phyloP scores from a whole-genome alignment of 768 basidiomycete genomes.

The Mycena leptocephala region DNA sequence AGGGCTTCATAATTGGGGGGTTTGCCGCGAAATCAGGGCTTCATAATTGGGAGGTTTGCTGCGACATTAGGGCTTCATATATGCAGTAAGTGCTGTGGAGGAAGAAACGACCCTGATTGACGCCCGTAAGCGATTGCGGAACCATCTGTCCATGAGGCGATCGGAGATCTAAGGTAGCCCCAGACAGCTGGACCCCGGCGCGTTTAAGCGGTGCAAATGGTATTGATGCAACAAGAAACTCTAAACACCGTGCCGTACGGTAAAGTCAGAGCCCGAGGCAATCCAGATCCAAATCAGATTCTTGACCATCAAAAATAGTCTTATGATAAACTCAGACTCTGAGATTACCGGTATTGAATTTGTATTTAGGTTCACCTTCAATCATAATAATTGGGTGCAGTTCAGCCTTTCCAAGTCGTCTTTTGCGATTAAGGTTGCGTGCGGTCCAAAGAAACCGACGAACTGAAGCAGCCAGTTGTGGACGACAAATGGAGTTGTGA shows the following conservation, averaged over 20 bases:
- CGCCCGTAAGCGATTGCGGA: neutral
- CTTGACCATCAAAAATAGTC: too few species aligned
- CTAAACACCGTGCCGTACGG: slow-evolving; percentile 11
- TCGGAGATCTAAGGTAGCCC: slow-evolving; percentile 20
- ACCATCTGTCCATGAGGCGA: slow-evolving; percentile 26
- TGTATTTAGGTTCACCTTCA: too few species aligned
- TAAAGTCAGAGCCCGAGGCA: slow-evolving; percentile 1
- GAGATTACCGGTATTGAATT: too few species aligned
- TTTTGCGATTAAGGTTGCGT: too few species aligned
- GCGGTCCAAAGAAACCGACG: too few species aligned
- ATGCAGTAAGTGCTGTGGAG: slow-evolving; percentile 9
- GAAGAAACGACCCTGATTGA: slow-evolving; percentile 21
- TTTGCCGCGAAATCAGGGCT: too few species aligned
- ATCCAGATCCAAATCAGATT: too few species aligned
- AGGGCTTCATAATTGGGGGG: neutral
- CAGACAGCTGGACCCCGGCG: neutral
- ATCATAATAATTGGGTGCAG: too few species aligned
- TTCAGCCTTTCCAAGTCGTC: too few species aligned
- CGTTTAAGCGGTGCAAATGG: neutral
- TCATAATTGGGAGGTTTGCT: neutral
- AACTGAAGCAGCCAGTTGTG: too few species aligned
- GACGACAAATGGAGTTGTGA: too few species aligned
- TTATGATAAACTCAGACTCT: too few species aligned
- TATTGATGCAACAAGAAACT: slow-evolving; percentile 6
- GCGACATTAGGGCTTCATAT: neutral